Evolutionary conservation across 306 rosid genomes (phyloP), one percentile per base, ranked within the genome.

Genomic region (Begonia loranthoides): DNA sequence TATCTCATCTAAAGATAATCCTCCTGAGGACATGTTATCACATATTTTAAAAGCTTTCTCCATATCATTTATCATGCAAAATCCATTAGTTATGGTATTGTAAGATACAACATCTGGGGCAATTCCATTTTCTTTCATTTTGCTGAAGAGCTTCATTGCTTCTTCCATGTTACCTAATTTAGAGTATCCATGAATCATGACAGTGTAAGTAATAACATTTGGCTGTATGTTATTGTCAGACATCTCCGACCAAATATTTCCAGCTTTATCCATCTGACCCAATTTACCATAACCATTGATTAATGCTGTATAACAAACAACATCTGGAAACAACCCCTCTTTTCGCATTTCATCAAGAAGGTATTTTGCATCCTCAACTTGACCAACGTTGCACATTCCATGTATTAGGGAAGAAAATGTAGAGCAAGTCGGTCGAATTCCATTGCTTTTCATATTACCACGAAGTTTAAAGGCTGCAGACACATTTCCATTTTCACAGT

Each of bases 401-500:
- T 84, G 75, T 73, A 84, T 77, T 50, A 84, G 78, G 60, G 94
- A 80, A 70, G 86, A 69, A 77, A 77, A 84, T 11, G 88, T 77
- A 38, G 57, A 55, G 63, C 78, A 63, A 24, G 80, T 72, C 11
- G 65, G 77, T 53, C 34, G 74, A 66, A 80, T 66, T 50, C 70
- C 81, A 54, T 67, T 56, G 57, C 72, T 72, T 63, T 59, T 80
- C 88, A 84, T 80, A 51, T 69, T 64, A 67, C 61, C 78, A 48
- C 65, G 48, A 56, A 75, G 77, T 66, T 66, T 68, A 56, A 68
- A 66, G 60, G 94, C 94, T 49, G 76, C 73, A n/a, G 1, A 52
- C 46, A 77, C 54, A 44, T 73, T 73, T 51, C 81, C 83, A 45
- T 44, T 57, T 38, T 63, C 67, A 59, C 79, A 72, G 49, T 75